phyloP scores from a whole-genome alignment of 2,329 filamentous ascomycete species.

The Stylonectria norvegica region DNA sequence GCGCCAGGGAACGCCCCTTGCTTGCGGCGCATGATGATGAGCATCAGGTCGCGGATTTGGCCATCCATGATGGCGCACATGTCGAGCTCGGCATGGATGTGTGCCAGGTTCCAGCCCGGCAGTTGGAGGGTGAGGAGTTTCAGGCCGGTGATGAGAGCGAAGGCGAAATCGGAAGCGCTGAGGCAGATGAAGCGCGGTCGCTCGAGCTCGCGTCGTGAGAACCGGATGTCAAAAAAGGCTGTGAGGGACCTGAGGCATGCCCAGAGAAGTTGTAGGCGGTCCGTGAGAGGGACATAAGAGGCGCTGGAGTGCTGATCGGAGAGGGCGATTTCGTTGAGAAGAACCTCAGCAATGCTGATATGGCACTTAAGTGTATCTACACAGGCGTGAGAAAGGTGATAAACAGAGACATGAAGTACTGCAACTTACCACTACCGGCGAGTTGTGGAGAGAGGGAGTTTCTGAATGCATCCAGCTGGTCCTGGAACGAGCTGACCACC shows the following conservation, averaged over 20 bases:
- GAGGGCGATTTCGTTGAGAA: constrained; percentile 46
- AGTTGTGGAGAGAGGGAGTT: constrained; percentile 35
- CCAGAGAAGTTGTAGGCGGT: constrained; percentile 46
- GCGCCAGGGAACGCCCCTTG: constrained; percentile 21
- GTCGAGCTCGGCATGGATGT: constrained; percentile 36
- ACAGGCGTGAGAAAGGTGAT: neutral
- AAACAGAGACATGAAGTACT: neutral
- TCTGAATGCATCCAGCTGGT: constrained; percentile 41
- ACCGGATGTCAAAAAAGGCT: constrained; percentile 39
- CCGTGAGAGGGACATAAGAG: constrained; percentile 32
- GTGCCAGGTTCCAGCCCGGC: constrained; percentile 44
- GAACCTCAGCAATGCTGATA: constrained; percentile 42
- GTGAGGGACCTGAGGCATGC: constrained; percentile 40
- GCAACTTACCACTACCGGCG: constrained; percentile 32
- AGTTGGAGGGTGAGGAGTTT: constrained; percentile 44
- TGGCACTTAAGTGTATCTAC: constrained; percentile 41
- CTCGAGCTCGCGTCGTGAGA: constrained; percentile 29
- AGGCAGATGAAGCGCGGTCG: constrained; percentile 42
- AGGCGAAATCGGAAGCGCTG: constrained; percentile 46
- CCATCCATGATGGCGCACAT: constrained; percentile 23
- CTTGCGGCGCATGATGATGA: constrained; percentile 30
- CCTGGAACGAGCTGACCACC: constrained; percentile 42
- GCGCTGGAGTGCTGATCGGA: constrained; percentile 35
- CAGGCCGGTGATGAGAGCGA: constrained; percentile 43
- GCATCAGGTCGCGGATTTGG: constrained; percentile 29